Evolutionary conservation across 176 grass and related monocot genomes (phyloP).

Genomic region (Oryza longistaminata): DNA sequence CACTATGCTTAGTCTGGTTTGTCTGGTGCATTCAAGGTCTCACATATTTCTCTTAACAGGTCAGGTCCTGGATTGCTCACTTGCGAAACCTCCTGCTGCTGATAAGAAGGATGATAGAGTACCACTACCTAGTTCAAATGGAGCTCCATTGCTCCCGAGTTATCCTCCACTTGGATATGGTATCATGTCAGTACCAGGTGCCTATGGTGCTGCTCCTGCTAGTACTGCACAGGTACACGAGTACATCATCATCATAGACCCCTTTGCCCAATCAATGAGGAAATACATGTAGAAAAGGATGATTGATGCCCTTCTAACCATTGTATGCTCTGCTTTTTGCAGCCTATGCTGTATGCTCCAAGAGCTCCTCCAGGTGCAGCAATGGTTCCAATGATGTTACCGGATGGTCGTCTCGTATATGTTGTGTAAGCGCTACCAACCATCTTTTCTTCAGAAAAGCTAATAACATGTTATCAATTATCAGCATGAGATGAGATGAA

Average conservation of each 20-base stretch:
- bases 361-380: constrained; percentile 35
- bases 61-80: constrained; percentile 80
- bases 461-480: background rate
- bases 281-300: background rate
- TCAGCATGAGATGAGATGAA: background rate
- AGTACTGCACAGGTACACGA: constrained; percentile 51
- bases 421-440: constrained; percentile 38
- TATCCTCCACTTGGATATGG: constrained; percentile 65
- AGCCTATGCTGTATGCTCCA: constrained; percentile 61
- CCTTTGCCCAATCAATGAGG: background rate
- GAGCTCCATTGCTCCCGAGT: constrained; percentile 48
- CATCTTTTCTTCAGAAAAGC: background rate
- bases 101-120: constrained; percentile 61
- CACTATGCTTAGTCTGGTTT: background rate
- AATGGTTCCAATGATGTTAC: constrained; percentile 56
- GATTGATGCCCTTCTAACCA: constrained; percentile 29
- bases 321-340: constrained; percentile 22
- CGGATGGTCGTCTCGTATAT: constrained; percentile 54
- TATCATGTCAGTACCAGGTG: constrained; percentile 36
- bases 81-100: constrained; percentile 79
- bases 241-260: background rate
- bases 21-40: constrained; percentile 12
- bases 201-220: constrained; percentile 52
- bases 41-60: constrained; percentile 45
- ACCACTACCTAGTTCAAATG: constrained; percentile 50